phyloP scores from a whole-genome alignment of 352 stramenopile species.

The Globisporangium nunn region DNA sequence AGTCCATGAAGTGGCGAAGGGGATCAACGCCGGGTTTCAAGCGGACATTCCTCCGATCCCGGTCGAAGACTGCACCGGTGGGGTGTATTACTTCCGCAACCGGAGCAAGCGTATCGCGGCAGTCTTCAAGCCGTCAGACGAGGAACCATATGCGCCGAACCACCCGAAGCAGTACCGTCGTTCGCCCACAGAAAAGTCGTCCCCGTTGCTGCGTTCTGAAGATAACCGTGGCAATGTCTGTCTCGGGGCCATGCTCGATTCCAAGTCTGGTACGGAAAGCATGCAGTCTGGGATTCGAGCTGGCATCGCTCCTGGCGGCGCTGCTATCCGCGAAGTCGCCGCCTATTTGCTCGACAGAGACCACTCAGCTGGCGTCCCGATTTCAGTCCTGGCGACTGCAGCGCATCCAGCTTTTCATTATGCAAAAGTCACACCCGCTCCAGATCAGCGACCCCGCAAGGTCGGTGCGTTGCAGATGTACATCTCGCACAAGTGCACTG shows the following conservation, averaged over 20 bases:
- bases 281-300: slow-evolving; percentile 25
- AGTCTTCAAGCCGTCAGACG: slow-evolving; percentile 60
- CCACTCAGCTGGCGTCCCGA: slow-evolving; percentile 36
- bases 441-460: slow-evolving; percentile 17
- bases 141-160: slow-evolving; percentile 55
- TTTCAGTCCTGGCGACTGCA: slow-evolving; percentile 28
- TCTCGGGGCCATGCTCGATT: neutral
- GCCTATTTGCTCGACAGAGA: slow-evolving; percentile 50
- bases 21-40: slow-evolving; percentile 29
- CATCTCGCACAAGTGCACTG: slow-evolving; percentile 47
- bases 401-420: slow-evolving; percentile 36
- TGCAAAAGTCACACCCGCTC: neutral
- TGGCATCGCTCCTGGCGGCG: slow-evolving; percentile 35
- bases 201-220: neutral
- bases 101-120: slow-evolving; percentile 33
- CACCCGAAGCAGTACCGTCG: slow-evolving; percentile 42
- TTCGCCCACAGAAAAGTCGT: neutral
- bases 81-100: slow-evolving; percentile 53
- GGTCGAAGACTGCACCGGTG: slow-evolving; percentile 55
- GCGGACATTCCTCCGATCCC: slow-evolving; percentile 26
- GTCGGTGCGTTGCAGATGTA: slow-evolving; percentile 56
- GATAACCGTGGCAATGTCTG: neutral
- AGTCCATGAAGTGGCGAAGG: slow-evolving; percentile 17
- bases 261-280: neutral
- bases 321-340: slow-evolving; percentile 47